These are phyloP conservation scores for Phascolomyces articulosus DNA, from an alignment of 371 early-diverging fungal genomes.

Conservation along the genomic window DNA sequence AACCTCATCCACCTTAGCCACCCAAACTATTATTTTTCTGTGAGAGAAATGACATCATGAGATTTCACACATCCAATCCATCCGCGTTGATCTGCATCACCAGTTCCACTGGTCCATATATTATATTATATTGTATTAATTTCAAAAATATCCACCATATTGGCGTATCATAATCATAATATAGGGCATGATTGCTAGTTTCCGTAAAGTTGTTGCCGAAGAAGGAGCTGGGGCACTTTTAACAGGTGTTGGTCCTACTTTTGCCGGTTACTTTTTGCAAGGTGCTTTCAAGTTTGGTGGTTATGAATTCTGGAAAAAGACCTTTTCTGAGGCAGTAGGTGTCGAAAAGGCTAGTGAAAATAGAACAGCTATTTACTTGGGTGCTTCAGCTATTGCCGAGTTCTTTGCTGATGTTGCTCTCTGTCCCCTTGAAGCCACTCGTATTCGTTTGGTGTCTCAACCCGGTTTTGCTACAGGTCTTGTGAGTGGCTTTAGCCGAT, in stretches of 20 bases:
- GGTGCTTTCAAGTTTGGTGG: slow-evolving; percentile 93
- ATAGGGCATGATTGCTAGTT: slow-evolving; percentile 58
- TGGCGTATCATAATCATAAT: too few species aligned
- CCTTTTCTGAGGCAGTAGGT: slow-evolving; percentile 72
- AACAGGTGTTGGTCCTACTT: slow-evolving; percentile 87
- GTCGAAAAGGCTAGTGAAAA: slow-evolving; percentile 79
- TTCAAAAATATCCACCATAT: too few species aligned
- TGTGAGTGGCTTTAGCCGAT: slow-evolving; percentile 59
- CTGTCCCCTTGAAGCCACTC: slow-evolving; percentile 75
- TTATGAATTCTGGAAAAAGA: slow-evolving; percentile 90
- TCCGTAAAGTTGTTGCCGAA: slow-evolving; percentile 74
- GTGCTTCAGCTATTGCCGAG: slow-evolving; percentile 81
- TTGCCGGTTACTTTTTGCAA: slow-evolving; percentile 86
- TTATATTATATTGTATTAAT: too few species aligned
- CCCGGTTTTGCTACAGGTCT: slow-evolving; percentile 73
- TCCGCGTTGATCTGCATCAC: too few species aligned
- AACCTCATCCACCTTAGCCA: too few species aligned
- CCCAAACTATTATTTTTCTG: too few species aligned
- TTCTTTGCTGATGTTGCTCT: slow-evolving; percentile 41
- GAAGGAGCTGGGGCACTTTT: slow-evolving; percentile 87
- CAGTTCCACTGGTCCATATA: too few species aligned
- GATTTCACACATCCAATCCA: too few species aligned
- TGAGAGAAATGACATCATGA: too few species aligned
- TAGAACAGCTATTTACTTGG: slow-evolving; percentile 84
- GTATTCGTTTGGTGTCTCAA: slow-evolving; percentile 80